Percentiles rank a stretch among this genome's conserved stretches.
These are phyloP conservation scores for Epichloe amarillans DNA, from an alignment of 2,329 filamentous ascomycete genomes.

Conservation along the genomic window DNA sequence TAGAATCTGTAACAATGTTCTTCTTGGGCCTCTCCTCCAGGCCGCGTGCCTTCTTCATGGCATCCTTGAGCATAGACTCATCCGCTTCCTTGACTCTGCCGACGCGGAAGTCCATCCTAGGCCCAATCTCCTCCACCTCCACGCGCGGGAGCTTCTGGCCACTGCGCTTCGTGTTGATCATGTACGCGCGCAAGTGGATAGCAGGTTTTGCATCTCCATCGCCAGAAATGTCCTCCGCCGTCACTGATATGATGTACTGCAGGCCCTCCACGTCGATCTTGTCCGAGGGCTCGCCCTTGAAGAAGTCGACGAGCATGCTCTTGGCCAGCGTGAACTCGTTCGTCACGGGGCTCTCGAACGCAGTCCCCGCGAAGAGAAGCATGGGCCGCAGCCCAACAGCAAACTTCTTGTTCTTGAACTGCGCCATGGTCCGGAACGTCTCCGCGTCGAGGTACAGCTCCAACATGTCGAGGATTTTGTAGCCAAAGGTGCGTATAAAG, in stretches of 20 bases:
- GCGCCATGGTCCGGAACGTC: conserved; percentile 52
- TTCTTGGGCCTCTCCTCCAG: conserved; percentile 76
- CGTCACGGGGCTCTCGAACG: conserved; percentile 69
- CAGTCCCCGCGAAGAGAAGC: conserved; percentile 78
- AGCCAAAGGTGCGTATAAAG: conserved; percentile 66
- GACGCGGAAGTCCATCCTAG: conserved; percentile 80
- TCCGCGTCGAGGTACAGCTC: conserved; percentile 74
- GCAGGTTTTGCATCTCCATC: conserved; percentile 36
- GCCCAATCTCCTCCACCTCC: conserved; percentile 90
- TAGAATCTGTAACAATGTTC: conserved; percentile 81
- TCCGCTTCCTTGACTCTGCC: conserved; percentile 73
- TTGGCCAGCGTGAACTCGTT: conserved; percentile 78
- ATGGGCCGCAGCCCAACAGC: conserved; percentile 78
- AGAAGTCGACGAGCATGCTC: conserved; percentile 79
- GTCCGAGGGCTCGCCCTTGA: conserved; percentile 60
- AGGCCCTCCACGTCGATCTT: conserved; percentile 91
- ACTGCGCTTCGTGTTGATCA: conserved; percentile 73
- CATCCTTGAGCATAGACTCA: conserved; percentile 69
- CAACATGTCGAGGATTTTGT: conserved; percentile 88
- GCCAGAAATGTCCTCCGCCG: conserved; percentile 49
- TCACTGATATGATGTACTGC: conserved; percentile 77
- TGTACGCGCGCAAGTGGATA: conserved; percentile 65
- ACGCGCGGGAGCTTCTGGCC: conserved; percentile 80
- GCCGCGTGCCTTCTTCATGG: conserved; percentile 72
- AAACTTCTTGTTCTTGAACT: conserved; percentile 66